Percentiles rank a stretch among this genome's conserved stretches.
Conservation (phyloP, 208 protist species). For the Leishmania mexicana region DNA sequence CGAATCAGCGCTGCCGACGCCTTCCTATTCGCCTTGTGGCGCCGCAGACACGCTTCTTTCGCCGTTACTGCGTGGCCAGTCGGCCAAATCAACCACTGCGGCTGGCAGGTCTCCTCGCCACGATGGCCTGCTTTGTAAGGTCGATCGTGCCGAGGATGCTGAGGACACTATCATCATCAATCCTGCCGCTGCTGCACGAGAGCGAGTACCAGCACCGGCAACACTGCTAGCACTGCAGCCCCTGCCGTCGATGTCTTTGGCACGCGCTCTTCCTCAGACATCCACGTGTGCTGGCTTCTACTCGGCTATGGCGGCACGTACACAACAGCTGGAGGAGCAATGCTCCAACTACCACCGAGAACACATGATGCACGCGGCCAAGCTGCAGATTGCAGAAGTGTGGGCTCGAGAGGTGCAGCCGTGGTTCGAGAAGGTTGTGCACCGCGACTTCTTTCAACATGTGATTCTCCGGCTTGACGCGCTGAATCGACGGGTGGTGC, state of each 20-base stretch:
- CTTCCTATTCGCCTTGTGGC: neutral
- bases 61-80: neutral
- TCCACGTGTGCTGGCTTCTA: neutral
- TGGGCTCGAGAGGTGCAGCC: slow-evolving; percentile 33
- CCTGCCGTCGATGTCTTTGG: neutral
- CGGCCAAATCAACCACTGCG: too few relatives aligned
- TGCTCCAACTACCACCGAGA: neutral
- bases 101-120: neutral
- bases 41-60: neutral
- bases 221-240: neutral
- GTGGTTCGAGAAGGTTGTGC: slow-evolving; percentile 35
- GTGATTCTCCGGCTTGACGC: slow-evolving; percentile 6
- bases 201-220: neutral
- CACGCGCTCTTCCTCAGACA: neutral
- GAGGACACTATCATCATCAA: slow-evolving; percentile 1
- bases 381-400: slow-evolving; percentile 32
- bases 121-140: neutral
- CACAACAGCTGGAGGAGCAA: slow-evolving; percentile 1
- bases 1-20: too few relatives aligned
- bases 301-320: neutral
- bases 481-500: slow-evolving; percentile 13
- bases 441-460: slow-evolving; percentile 11
- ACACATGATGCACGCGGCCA: slow-evolving; percentile 18
- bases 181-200: neutral
- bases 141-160: neutral